Conservation (phyloP, 192 early-diverging fungal species). For the Linnemannia elongata region DNA sequence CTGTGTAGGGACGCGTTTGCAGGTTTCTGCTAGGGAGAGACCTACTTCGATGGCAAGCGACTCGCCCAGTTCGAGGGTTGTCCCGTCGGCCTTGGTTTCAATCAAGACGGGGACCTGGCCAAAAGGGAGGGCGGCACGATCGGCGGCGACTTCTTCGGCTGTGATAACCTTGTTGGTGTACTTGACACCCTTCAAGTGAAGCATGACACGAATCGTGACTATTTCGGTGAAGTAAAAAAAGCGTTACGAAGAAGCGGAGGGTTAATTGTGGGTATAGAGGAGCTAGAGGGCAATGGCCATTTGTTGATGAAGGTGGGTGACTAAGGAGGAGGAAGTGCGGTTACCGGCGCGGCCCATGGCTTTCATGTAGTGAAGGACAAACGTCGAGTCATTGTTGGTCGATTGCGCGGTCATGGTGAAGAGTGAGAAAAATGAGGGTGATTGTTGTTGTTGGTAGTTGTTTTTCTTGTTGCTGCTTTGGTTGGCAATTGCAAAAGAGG, state of each 20-base stretch:
- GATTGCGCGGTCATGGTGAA: not conserved
- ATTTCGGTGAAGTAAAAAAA: no score
- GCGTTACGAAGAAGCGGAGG: no score
- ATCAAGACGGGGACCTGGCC: conserved; percentile 44
- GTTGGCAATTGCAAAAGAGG: not conserved
- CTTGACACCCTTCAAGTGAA: conserved; percentile 33
- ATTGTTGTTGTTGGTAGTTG: not conserved
- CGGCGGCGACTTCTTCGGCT: conserved; percentile 16
- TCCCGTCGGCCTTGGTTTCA: conserved; percentile 27
- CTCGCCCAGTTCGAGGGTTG: conserved; percentile 40
- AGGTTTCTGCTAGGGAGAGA: not conserved
- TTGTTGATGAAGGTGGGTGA: not conserved
- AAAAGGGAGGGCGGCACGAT: conserved; percentile 28
- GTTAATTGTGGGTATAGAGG: not conserved
- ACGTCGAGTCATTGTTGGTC: conserved; percentile 18
- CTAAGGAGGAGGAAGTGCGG: not conserved
- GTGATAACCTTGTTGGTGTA: conserved; percentile 40
- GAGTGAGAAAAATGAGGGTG: not conserved
- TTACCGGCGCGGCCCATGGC: conserved; percentile 43
- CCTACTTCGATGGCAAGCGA: conserved; percentile 41
- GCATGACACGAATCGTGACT: conserved; percentile 23
- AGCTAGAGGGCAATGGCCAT: not conserved
- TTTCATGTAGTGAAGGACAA: conserved; percentile 42
- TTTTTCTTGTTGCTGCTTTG: not conserved
- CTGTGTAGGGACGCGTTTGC: not conserved